Conservation (phyloP, 2,329 filamentous ascomycete species). For the Penicillium verrucosum region DNA sequence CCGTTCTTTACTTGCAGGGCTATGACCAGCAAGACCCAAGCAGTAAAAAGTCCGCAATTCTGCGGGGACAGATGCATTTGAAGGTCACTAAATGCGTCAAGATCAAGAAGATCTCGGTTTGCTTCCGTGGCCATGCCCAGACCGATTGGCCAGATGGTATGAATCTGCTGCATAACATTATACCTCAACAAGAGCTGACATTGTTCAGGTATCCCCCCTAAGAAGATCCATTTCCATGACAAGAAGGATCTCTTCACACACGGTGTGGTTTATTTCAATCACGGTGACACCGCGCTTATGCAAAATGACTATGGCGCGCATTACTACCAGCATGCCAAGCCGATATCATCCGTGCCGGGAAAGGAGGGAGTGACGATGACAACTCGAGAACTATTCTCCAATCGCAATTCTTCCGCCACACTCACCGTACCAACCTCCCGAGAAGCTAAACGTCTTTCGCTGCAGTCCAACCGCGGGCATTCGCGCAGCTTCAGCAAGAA, state of each 20-base stretch:
- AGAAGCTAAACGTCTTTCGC: slow-evolving; percentile 66
- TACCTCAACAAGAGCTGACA: slow-evolving; percentile 2
- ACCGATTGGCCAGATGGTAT: slow-evolving; percentile 92
- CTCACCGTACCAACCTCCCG: slow-evolving; percentile 42
- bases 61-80: slow-evolving; percentile 78
- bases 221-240: slow-evolving; percentile 78
- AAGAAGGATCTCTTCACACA: slow-evolving; percentile 84
- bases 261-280: slow-evolving; percentile 87
- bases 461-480: slow-evolving; percentile 76
- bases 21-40: slow-evolving; percentile 51
- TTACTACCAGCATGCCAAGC: slow-evolving; percentile 54
- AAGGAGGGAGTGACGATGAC: slow-evolving; percentile 34
- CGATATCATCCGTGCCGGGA: slow-evolving; percentile 26
- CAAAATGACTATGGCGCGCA: slow-evolving; percentile 63
- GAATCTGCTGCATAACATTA: neutral
- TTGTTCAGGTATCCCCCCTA: slow-evolving; percentile 70
- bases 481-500: slow-evolving; percentile 82
- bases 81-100: slow-evolving; percentile 86
- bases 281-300: slow-evolving; percentile 42
- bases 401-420: slow-evolving; percentile 41
- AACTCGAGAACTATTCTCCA: slow-evolving; percentile 39
- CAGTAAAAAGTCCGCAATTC: slow-evolving; percentile 69
- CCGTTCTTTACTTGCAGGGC: slow-evolving; percentile 49
- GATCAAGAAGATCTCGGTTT: slow-evolving; percentile 84
- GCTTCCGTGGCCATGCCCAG: slow-evolving; percentile 76